phyloP scores from a whole-genome alignment of 495 filamentous ascomycete genomes.

The Aspergillus campestris region DNA sequence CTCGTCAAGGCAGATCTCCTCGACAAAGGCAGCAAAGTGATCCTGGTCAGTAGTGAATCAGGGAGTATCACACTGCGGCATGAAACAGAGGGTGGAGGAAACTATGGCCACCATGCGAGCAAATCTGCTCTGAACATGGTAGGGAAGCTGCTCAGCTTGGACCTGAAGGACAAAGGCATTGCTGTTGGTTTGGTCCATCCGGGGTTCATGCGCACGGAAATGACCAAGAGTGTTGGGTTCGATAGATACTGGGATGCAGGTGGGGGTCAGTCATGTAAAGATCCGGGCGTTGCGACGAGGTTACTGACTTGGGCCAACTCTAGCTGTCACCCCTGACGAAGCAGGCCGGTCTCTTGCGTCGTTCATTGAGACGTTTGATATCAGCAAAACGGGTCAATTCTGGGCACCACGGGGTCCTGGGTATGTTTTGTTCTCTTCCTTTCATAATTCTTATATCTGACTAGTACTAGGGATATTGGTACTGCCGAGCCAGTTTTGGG shows the following conservation, averaged over 20 bases:
- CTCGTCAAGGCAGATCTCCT: slow-evolving; percentile 48
- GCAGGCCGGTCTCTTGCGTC: slow-evolving; percentile 54
- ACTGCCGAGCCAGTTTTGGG: slow-evolving; percentile 58
- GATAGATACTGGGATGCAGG: slow-evolving; percentile 62
- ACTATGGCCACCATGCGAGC: slow-evolving; percentile 64
- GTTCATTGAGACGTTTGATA: slow-evolving; percentile 54
- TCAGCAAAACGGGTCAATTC: slow-evolving; percentile 57
- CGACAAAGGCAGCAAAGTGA: slow-evolving; percentile 45
- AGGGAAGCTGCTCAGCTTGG: slow-evolving; percentile 58
- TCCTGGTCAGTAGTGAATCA: slow-evolving; percentile 59
- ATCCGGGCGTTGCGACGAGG: no score
- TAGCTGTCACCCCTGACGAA: slow-evolving; percentile 59
- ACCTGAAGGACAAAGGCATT: slow-evolving; percentile 55
- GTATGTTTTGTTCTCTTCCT: slow-evolving; percentile 30
- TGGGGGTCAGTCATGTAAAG: slow-evolving; percentile 41
- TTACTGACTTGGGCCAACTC: background rate
- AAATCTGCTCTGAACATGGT: slow-evolving; percentile 71
- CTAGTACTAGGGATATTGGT: slow-evolving; percentile 52
- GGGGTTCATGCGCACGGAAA: slow-evolving; percentile 68
- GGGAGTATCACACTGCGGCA: slow-evolving; percentile 62
- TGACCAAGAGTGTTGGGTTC: slow-evolving; percentile 62
- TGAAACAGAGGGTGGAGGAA: slow-evolving; percentile 59
- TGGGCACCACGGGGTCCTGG: slow-evolving; percentile 62
- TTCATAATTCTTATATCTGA: background rate
- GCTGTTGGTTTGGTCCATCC: slow-evolving; percentile 62